These are phyloP conservation scores for Tephrocybe sp. DNA, from an alignment of 768 basidiomycete species.

Conservation along the genomic window DNA sequence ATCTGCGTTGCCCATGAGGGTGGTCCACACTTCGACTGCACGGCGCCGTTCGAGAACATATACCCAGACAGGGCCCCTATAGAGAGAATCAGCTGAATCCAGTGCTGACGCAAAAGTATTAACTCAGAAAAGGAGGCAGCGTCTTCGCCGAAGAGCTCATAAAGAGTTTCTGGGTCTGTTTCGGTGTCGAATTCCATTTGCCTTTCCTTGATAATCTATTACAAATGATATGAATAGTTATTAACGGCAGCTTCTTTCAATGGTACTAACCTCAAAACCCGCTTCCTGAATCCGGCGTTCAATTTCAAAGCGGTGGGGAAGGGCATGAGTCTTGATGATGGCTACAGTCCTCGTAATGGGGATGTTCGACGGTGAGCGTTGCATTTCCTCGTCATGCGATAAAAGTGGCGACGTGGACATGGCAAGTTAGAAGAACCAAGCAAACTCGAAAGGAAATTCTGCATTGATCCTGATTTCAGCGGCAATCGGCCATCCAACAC, in stretches of 20 bases:
- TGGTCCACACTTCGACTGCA: conserved; percentile 76
- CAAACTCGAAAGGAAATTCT: background rate
- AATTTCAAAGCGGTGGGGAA: conserved; percentile 73
- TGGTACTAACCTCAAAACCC: conserved; percentile 65
- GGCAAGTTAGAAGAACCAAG: background rate
- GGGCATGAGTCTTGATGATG: conserved; percentile 80
- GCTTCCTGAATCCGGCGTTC: conserved; percentile 77
- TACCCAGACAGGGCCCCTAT: conserved; percentile 86
- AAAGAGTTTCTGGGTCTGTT: conserved; percentile 74
- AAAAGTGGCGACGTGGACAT: conserved; percentile 17
- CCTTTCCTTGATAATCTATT: conserved; percentile 79
- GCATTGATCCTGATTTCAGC: conserved; percentile 5
- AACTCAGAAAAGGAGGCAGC: conserved; percentile 73
- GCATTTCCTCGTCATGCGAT: conserved; percentile 20
- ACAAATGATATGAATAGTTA: conserved; percentile 10
- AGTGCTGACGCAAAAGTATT: conserved; percentile 27
- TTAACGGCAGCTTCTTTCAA: conserved; percentile 15
- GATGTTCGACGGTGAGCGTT: conserved; percentile 14
- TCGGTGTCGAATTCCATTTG: conserved; percentile 89
- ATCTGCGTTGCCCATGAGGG: conserved; percentile 71
- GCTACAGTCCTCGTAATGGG: conserved; percentile 67
- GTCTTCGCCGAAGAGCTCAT: conserved; percentile 79
- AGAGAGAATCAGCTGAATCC: conserved; percentile 1
- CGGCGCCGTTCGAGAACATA: conserved; percentile 83
- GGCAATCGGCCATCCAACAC: conserved; percentile 17